Percentiles rank a stretch among this genome's conserved stretches.
These are phyloP conservation scores for Kandelia obovata DNA, from an alignment of 345 rosid genomes.

Conservation along the genomic window DNA sequence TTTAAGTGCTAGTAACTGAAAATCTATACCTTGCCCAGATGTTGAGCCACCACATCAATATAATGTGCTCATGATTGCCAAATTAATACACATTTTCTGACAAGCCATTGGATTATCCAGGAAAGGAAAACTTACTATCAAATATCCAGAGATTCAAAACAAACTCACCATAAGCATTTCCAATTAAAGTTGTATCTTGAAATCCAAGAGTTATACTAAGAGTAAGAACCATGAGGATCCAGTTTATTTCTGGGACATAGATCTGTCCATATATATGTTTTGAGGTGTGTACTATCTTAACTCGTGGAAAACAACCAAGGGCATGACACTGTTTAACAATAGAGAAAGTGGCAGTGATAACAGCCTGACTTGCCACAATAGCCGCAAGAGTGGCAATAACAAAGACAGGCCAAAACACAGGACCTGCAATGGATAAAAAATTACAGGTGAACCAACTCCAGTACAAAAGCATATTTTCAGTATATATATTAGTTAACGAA, in stretches of 20 bases:
- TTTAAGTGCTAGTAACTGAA: neutral
- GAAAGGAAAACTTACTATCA: neutral
- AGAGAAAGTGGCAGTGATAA: slow-evolving; percentile 86
- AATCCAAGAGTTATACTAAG: slow-evolving; percentile 79
- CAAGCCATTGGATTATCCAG: neutral
- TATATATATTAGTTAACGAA: slow-evolving; percentile 4
- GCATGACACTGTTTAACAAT: slow-evolving; percentile 89
- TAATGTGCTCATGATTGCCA: neutral
- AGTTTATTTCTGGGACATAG: slow-evolving; percentile 93
- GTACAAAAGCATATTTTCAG: slow-evolving; percentile 1
- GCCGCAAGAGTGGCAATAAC: slow-evolving; percentile 90
- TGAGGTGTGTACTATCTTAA: slow-evolving; percentile 88
- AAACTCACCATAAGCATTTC: slow-evolving; percentile 86
- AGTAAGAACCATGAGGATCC: slow-evolving; percentile 91
- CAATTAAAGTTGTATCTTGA: slow-evolving; percentile 67
- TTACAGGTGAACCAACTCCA: slow-evolving; percentile 18
- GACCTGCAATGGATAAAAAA: slow-evolving; percentile 44
- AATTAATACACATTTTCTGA: neutral
- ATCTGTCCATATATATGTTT: slow-evolving; percentile 83
- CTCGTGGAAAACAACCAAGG: slow-evolving; percentile 94
- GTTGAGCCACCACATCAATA: neutral
- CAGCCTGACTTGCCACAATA: slow-evolving; percentile 85
- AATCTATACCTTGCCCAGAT: neutral
- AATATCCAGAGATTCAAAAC: neutral
- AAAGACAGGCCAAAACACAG: slow-evolving; percentile 85